Percentiles rank a stretch among this genome's conserved stretches.
Conservation (phyloP, 306 rosid genomes). For the Clitoria ternatea region DNA sequence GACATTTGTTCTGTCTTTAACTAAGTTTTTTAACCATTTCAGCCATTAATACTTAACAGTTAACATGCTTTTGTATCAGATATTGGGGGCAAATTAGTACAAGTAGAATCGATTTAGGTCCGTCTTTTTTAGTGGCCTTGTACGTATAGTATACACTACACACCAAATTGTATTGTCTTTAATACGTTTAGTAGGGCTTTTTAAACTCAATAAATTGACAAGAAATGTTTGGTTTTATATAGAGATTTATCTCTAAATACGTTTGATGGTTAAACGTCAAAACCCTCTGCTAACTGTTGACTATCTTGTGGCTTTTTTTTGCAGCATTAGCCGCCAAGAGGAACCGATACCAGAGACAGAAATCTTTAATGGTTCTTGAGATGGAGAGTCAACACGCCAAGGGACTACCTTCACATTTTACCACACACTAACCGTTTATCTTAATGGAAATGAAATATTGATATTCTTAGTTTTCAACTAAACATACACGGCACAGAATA, state of each 20-base stretch:
- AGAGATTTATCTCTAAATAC: background rate
- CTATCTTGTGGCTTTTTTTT: slow-evolving; percentile 18
- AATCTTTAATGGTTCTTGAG: slow-evolving; percentile 86
- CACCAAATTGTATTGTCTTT: background rate
- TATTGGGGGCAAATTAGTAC: background rate
- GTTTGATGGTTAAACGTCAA: background rate
- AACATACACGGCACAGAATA: slow-evolving; percentile 25
- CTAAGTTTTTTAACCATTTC: background rate
- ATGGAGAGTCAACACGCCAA: slow-evolving; percentile 99
- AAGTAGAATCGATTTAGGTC: slow-evolving; percentile 1
- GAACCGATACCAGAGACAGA: slow-evolving; percentile 82
- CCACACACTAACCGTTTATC: slow-evolving; percentile 27
- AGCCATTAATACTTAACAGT: background rate
- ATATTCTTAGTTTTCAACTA: slow-evolving; percentile 21
- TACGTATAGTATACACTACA: background rate
- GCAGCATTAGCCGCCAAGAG: slow-evolving; percentile 91
- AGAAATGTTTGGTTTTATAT: slow-evolving; percentile 10
- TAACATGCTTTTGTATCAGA: background rate
- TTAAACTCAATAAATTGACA: background rate
- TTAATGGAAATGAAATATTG: background rate
- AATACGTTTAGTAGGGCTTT: background rate
- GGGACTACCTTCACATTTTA: slow-evolving; percentile 57
- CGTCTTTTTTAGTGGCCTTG: background rate
- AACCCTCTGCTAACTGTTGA: slow-evolving; percentile 4
- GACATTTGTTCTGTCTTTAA: background rate